These are phyloP conservation scores for Rhodomyrtus psidioides DNA, from an alignment of 441 rosid species.

Conservation along the genomic window DNA sequence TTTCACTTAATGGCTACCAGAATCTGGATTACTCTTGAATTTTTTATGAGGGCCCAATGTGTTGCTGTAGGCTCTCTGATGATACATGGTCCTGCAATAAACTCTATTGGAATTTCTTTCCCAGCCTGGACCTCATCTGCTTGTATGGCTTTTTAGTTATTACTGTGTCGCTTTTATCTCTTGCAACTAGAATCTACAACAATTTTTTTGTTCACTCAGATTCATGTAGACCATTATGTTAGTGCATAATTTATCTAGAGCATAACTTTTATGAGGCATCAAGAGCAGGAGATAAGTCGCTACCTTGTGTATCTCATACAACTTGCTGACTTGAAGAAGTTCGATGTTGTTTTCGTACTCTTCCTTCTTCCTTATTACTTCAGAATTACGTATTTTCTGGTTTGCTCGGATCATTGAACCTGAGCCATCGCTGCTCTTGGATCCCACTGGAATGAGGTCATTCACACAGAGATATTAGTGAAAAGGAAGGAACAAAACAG, in stretches of 20 bases:
- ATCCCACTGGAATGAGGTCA: constrained; percentile 33
- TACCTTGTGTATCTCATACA: constrained; percentile 29
- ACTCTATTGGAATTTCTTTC: not conserved
- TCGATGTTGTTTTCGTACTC: constrained; percentile 29
- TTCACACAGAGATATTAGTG: not conserved
- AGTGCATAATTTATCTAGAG: not conserved
- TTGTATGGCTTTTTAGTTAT: not conserved
- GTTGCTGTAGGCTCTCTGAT: not conserved
- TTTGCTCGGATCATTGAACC: constrained; percentile 37
- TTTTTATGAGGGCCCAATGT: not conserved
- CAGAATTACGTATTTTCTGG: constrained; percentile 26
- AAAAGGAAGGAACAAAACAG: not conserved
- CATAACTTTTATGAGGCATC: not conserved
- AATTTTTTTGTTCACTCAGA: not conserved
- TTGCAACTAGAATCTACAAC: not conserved
- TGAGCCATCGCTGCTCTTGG: constrained; percentile 28
- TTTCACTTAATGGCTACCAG: not conserved
- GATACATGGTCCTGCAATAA: not conserved
- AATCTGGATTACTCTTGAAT: not conserved
- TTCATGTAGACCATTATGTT: not conserved
- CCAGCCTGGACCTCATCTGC: not conserved
- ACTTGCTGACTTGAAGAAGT: constrained; percentile 20
- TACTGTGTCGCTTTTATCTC: not conserved
- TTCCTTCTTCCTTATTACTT: constrained; percentile 27
- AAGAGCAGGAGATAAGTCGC: not conserved